Evolutionary conservation across 176 grass and related monocot genomes (phyloP).

Genomic region (Secale cereale): DNA sequence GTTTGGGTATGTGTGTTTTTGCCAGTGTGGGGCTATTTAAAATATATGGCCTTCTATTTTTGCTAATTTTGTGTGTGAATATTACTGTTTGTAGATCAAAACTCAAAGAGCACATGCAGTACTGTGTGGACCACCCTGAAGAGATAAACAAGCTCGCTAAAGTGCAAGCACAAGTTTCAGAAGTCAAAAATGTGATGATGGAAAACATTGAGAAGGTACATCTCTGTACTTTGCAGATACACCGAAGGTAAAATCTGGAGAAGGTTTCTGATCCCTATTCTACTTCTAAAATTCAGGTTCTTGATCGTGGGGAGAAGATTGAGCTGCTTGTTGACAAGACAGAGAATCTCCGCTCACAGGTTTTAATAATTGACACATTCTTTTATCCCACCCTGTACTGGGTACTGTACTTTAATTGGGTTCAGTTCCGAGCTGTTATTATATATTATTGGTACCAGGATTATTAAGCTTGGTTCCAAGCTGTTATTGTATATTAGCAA

Average conservation of each 20-base stretch:
- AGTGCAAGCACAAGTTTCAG: constrained; percentile 95
- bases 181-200: constrained; percentile 98
- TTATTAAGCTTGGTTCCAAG: neutral
- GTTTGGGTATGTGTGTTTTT: constrained; percentile 52
- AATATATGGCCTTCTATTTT: neutral
- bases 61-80: neutral
- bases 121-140: constrained; percentile 89
- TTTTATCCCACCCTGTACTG: neutral
- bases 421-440: neutral
- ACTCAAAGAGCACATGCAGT: constrained; percentile 97
- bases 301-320: constrained; percentile 91
- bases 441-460: neutral
- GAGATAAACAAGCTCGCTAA: constrained; percentile 86
- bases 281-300: constrained; percentile 45
- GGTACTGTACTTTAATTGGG: neutral
- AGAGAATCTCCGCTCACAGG: constrained; percentile 78
- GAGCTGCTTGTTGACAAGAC: constrained; percentile 92
- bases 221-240: neutral
- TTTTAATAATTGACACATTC: neutral
- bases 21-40: neutral
- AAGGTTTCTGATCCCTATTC: neutral
- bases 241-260: neutral
- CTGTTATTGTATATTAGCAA: neutral
- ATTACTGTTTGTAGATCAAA: constrained; percentile 53
- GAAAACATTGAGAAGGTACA: constrained; percentile 89